Evolutionary conservation across 2,329 filamentous ascomycete species (phyloP).

Genomic region (Sporothrix pseudoabietina): DNA sequence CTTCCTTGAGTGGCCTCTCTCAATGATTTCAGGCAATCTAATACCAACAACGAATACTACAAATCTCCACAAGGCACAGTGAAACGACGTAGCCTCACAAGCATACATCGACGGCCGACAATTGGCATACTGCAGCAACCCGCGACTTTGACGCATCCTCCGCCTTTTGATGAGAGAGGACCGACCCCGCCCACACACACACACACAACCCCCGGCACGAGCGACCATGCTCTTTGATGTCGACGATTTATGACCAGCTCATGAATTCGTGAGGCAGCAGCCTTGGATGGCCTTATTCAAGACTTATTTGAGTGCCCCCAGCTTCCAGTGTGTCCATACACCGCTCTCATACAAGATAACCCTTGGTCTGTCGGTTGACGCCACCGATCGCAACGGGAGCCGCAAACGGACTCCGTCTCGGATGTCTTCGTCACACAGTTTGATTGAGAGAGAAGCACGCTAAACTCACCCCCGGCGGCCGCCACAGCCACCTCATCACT

Average conservation of each 20-base stretch:
- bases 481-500: constrained; percentile 20
- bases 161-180: background rate
- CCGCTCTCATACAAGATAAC: background rate
- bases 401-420: background rate
- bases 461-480: constrained; percentile 16
- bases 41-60: background rate
- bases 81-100: background rate
- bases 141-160: background rate
- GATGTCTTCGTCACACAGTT: background rate
- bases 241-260: background rate
- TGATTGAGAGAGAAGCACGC: constrained; percentile 5
- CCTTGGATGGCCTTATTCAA: background rate
- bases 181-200: background rate
- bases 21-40: background rate
- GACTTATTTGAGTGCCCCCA: background rate
- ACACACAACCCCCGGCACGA: background rate
- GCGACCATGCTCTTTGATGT: constrained; percentile 2
- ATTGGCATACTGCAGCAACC: background rate
- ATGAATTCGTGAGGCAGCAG: background rate
- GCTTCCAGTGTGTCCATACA: background rate
- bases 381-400: background rate
- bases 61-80: background rate
- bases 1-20: background rate
- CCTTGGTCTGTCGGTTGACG: background rate
- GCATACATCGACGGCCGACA: background rate